phyloP scores from a whole-genome alignment of 345 rosid genomes.

The Bruguiera gymnorhiza region DNA sequence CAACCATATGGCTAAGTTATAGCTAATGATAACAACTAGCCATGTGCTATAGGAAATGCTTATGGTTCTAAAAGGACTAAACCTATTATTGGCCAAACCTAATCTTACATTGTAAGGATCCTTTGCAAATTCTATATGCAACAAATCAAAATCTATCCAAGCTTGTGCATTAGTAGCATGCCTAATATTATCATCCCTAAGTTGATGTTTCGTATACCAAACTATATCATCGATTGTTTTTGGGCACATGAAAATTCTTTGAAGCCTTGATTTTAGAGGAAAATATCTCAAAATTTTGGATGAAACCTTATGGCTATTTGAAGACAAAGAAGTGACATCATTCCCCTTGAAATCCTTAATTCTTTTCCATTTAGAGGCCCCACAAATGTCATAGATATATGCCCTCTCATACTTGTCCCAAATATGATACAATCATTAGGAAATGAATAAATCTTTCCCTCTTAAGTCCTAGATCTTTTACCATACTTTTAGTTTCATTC shows the following conservation, averaged over 20 bases:
- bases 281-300: background rate
- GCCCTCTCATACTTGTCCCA: background rate
- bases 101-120: background rate
- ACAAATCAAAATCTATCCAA: conserved; percentile 6
- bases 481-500: background rate
- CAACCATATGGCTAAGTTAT: background rate
- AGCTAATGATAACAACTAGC: background rate
- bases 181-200: background rate
- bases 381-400: background rate
- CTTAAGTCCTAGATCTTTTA: background rate
- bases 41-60: background rate
- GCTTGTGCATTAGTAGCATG: background rate
- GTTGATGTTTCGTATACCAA: background rate
- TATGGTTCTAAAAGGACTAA: background rate
- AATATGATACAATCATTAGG: background rate
- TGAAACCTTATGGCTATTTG: background rate
- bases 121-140: background rate
- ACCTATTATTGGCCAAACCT: background rate
- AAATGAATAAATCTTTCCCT: background rate
- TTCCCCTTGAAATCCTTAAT: background rate
- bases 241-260: background rate
- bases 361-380: background rate
- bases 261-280: background rate
- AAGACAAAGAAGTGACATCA: background rate
- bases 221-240: background rate